Conservation (phyloP, 2,329 filamentous ascomycete genomes). For the Claviceps pazoutovae region DNA sequence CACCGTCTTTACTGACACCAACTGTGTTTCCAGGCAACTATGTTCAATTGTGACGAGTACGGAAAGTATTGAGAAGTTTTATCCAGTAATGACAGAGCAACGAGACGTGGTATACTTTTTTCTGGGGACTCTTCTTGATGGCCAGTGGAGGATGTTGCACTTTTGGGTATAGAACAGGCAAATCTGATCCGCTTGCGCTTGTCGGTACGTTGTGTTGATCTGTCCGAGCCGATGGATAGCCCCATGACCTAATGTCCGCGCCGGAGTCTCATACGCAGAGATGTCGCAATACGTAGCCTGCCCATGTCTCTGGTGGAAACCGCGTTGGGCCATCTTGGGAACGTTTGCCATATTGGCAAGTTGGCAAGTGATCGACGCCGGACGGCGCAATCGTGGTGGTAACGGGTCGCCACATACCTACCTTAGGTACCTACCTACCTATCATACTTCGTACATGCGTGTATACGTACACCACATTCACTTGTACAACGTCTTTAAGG, state of each 20-base stretch:
- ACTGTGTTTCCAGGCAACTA: constrained; percentile 2
- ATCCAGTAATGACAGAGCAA: not conserved
- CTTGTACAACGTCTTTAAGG: not conserved
- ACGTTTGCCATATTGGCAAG: not conserved
- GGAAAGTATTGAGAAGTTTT: not conserved
- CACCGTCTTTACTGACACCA: not conserved
- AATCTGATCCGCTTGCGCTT: not conserved
- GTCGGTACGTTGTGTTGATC: not conserved
- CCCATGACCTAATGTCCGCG: not conserved
- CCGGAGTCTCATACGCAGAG: not conserved
- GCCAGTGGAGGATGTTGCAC: not conserved
- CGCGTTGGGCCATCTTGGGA: not conserved
- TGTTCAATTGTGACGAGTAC: constrained; percentile 3
- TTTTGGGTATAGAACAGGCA: not conserved
- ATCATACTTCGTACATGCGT: too few species aligned
- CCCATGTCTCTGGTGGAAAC: not conserved
- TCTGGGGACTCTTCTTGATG: not conserved
- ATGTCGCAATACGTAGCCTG: not conserved
- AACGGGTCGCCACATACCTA: too few species aligned
- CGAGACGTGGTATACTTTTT: not conserved
- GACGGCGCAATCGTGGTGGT: not conserved
- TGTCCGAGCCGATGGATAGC: not conserved
- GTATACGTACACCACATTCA: too few species aligned
- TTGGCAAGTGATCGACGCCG: not conserved
- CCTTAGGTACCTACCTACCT: too few species aligned